phyloP scores from a whole-genome alignment of 2,329 filamentous ascomycete species.

The Basipetospora chlamydospora region DNA sequence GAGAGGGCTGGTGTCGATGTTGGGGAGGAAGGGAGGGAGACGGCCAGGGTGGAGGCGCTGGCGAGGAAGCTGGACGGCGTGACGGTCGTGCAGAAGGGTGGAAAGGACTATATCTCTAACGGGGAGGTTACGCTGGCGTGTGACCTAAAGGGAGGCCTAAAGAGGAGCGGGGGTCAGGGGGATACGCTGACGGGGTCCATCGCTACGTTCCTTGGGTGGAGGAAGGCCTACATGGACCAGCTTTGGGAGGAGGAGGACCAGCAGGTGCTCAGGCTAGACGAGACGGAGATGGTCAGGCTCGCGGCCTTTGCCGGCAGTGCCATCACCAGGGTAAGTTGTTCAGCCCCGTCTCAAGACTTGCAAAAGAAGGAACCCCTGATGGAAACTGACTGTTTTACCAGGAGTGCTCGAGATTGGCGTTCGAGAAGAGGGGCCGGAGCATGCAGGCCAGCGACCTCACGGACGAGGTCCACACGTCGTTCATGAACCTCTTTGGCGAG shows the following conservation, averaged over 20 bases:
- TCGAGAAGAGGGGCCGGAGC: conserved; percentile 69
- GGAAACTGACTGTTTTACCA: conserved; percentile 12
- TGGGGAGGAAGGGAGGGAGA: conserved; percentile 17
- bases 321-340: conserved; percentile 64
- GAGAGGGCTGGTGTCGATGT: conserved; percentile 7
- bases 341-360: neutral
- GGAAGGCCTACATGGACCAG: conserved; percentile 70
- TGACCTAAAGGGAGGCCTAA: conserved; percentile 67
- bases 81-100: conserved; percentile 82
- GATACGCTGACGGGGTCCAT: conserved; percentile 86
- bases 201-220: conserved; percentile 79
- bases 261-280: conserved; percentile 28
- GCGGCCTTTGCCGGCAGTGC: conserved; percentile 77
- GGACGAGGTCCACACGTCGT: conserved; percentile 73
- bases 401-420: conserved; percentile 79
- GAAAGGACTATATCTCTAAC: conserved; percentile 69
- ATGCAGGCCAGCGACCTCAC: conserved; percentile 90
- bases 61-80: conserved; percentile 71
- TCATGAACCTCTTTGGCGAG: conserved; percentile 67
- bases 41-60: conserved; percentile 45
- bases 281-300: conserved; percentile 53
- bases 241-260: conserved; percentile 69
- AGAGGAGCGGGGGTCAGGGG: conserved; percentile 87
- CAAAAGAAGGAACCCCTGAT: neutral
- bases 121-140: conserved; percentile 60